These are phyloP conservation scores for Fibroporia radiculosa DNA, from an alignment of 768 basidiomycete genomes.

Conservation along the genomic window DNA sequence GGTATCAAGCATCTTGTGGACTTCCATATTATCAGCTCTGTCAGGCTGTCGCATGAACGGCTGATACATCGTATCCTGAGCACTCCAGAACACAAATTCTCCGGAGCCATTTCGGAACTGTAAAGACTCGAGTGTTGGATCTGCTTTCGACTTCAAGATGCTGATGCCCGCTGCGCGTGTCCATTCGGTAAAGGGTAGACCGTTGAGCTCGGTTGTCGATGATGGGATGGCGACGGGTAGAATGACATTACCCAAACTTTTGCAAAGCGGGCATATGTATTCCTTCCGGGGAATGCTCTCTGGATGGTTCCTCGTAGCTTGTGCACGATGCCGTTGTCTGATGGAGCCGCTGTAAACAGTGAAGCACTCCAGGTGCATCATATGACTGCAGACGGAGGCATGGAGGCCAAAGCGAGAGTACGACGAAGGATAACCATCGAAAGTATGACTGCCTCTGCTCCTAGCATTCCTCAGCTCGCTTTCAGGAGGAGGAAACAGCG, in stretches of 20 bases:
- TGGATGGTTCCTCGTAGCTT: conserved; percentile 88
- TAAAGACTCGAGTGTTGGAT: conserved; percentile 59
- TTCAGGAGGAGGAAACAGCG: conserved; percentile 43
- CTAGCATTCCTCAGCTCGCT: conserved; percentile 42
- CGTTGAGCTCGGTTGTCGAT: conserved; percentile 40
- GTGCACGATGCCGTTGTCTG: conserved; percentile 77
- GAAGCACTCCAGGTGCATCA: conserved; percentile 97
- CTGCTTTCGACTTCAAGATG: conserved; percentile 78
- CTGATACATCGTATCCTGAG: conserved; percentile 68
- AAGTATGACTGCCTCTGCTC: conserved; percentile 36
- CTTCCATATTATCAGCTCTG: conserved; percentile 45
- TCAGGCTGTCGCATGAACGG: conserved; percentile 45
- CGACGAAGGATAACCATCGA: conserved; percentile 65
- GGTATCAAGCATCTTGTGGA: conserved; percentile 80
- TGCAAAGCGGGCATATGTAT: conserved; percentile 95
- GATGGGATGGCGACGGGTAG: conserved; percentile 65
- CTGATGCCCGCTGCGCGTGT: conserved; percentile 85
- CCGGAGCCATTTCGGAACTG: conserved; percentile 78
- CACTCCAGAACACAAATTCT: conserved; percentile 85
- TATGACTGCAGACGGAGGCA: conserved; percentile 85
- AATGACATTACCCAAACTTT: conserved; percentile 91
- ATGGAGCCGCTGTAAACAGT: conserved; percentile 83
- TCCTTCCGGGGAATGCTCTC: conserved; percentile 92
- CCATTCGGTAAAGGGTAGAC: conserved; percentile 76
- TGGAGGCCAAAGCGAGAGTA: conserved; percentile 82